phyloP scores from a whole-genome alignment of 441 rosid species.

The Aleurites moluccanus region DNA sequence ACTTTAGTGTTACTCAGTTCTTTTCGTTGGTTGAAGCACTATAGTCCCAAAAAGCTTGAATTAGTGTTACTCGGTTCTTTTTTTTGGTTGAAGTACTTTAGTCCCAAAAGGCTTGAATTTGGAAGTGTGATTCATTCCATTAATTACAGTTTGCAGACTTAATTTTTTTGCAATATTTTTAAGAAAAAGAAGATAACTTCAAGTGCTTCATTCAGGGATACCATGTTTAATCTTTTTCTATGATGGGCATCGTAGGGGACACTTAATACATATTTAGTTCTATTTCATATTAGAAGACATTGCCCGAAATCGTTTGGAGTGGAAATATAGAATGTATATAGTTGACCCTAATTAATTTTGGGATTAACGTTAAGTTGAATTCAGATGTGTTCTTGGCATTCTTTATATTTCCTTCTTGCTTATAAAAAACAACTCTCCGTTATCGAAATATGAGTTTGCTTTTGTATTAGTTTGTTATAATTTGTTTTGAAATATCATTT shows the following conservation, averaged over 20 bases:
- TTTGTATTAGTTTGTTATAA: neutral
- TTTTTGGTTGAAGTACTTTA: neutral
- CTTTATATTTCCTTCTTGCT: neutral
- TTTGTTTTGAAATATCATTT: neutral
- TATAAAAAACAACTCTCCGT: neutral
- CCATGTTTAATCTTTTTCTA: conserved; percentile 1
- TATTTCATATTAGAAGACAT: too few species aligned
- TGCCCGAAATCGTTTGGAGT: too few species aligned
- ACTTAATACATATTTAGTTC: neutral
- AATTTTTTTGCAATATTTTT: neutral
- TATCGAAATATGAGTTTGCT: neutral
- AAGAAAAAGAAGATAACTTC: neutral
- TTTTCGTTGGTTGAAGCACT: neutral
- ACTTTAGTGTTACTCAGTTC: neutral
- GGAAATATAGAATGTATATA: too few species aligned
- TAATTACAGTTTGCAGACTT: neutral
- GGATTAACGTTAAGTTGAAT: too few species aligned
- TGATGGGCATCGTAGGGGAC: neutral
- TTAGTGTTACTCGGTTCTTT: too few species aligned
- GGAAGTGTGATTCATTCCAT: neutral
- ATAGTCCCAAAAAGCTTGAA: neutral
- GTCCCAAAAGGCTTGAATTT: neutral
- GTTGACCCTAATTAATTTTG: too few species aligned
- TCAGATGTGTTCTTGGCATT: neutral
- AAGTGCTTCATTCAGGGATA: neutral